A percentile compares a stretch with the other conserved stretches of the same genome.
phyloP scores from a whole-genome alignment of 2,329 filamentous ascomycete species.

The Domatiomyces globalis region DNA sequence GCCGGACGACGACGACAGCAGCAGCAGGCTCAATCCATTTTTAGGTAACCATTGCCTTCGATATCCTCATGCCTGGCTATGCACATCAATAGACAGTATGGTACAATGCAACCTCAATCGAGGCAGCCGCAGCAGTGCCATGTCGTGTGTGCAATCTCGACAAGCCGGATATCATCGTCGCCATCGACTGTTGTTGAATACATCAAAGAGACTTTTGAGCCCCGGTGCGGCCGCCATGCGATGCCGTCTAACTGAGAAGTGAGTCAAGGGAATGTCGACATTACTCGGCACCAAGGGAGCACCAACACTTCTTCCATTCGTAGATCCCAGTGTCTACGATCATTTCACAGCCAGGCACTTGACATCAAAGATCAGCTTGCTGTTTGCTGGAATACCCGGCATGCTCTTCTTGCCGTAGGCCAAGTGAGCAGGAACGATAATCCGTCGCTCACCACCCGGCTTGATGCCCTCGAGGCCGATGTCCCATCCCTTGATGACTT shows the following conservation, averaged over 20 bases:
- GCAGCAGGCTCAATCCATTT: neutral
- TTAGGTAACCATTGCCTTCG: too few relatives aligned
- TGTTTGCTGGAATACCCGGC: conserved; percentile 82
- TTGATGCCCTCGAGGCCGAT: conserved; percentile 85
- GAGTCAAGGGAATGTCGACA: neutral
- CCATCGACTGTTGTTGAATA: neutral
- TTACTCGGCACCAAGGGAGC: neutral
- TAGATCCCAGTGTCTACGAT: neutral
- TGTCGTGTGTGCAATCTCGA: neutral
- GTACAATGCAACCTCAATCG: neutral
- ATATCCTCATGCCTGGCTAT: conserved; percentile 2
- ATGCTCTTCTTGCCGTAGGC: conserved; percentile 72
- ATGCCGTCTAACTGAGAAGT: neutral
- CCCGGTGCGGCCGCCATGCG: neutral
- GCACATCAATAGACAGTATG: too few relatives aligned
- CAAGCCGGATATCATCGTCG: conserved; percentile 1
- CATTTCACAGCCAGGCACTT: conserved; percentile 46
- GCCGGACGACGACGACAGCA: too few relatives aligned
- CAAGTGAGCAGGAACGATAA: conserved; percentile 73
- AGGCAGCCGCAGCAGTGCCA: neutral
- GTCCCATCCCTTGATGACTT: conserved; percentile 99
- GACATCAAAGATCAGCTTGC: conserved; percentile 80
- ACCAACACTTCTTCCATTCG: neutral
- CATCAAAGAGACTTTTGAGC: neutral
- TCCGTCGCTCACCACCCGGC: conserved; percentile 80